Base-by-base conservation (phyloP, 2,329 filamentous ascomycete genomes). In the Emmonsiellopsis sp. region DNA sequence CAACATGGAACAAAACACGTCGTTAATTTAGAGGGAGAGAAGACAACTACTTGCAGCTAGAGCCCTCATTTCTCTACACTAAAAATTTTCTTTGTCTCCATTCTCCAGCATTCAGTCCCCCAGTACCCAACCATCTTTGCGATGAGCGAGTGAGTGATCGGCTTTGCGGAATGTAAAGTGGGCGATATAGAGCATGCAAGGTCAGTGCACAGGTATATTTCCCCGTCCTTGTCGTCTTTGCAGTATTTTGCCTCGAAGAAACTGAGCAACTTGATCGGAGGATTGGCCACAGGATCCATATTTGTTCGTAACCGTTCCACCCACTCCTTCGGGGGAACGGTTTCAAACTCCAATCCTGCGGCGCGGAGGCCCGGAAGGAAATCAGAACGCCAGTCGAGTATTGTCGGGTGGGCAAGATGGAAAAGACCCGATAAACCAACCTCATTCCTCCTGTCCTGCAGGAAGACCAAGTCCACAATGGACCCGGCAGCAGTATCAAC, bases 201-300 rank as follows among this genome's bases (percentile, higher is more conserved):
- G 27, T 48, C 45, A n/a, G 45, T 48, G 8, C 27, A 14, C 9
- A 48, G 32, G 27, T 48, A 48, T 48, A 31, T 13, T 33, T 5
- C 5, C 9, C 32, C 27, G 2, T 13, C 3, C 27, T 33, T 33
- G 9, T 31, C 10, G 17, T 73, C 70, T 27, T 73, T 71, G 47
- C 76, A 74, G 56, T 81, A 81, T 59, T 80, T 80, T 2, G 66
- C 65, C 3, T 69, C 63, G 54, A 79, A 81, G 65, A 78, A 82
- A 42, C 78, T 76, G 1, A 79, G 55, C 1, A 81, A 66, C 61
- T 80, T 80, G 57, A 79, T 70, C 0, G 75, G 71, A 9, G 78
- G 77, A 57, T 81, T 81, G 13, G 57, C 63, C 5, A 67, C 56
- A 0, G 76, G 74, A 60, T 82, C 76, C 2, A 68, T 69, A 49